Percentiles rank a stretch among this genome's conserved stretches.
Evolutionary conservation across 441 rosid genomes (phyloP).

Genomic region (Erodium trifolium): DNA sequence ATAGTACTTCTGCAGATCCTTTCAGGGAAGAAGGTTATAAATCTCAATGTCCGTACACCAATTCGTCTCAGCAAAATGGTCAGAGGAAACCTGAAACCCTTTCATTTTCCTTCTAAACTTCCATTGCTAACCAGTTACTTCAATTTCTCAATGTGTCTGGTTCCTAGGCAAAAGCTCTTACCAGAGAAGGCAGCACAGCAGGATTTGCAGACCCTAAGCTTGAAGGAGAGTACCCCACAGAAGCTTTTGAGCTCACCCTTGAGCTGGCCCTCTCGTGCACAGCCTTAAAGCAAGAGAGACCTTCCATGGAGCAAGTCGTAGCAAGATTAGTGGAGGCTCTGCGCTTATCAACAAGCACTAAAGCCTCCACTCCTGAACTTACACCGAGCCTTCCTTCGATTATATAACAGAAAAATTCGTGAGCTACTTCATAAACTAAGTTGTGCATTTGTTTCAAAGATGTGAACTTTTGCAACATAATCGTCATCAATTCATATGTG

Average conservation of each 20-base stretch:
- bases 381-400: constrained; percentile 16
- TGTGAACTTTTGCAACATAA: too few relatives aligned
- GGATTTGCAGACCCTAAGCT: constrained; percentile 42
- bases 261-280: constrained; percentile 46
- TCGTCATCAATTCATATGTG: too few relatives aligned
- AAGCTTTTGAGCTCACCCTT: constrained; percentile 39
- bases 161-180: constrained; percentile 38
- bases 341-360: constrained; percentile 23
- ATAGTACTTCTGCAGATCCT: constrained; percentile 49
- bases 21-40: constrained; percentile 42
- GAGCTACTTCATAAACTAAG: too few relatives aligned
- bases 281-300: constrained; percentile 31
- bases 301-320: constrained; percentile 38
- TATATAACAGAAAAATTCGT: not conserved
- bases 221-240: constrained; percentile 33
- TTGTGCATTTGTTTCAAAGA: too few relatives aligned
- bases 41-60: constrained; percentile 34
- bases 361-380: constrained; percentile 22
- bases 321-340: constrained; percentile 36
- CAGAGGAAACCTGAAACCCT: constrained; percentile 11
- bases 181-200: constrained; percentile 28
- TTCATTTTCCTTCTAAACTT: not conserved
- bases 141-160: constrained; percentile 14
- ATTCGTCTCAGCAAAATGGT: constrained; percentile 39
- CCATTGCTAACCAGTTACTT: not conserved